A percentile compares a stretch with the other conserved stretches of the same genome.
phyloP scores from a whole-genome alignment of 768 basidiomycete genomes.

The Dacryopinax primogenitus region DNA sequence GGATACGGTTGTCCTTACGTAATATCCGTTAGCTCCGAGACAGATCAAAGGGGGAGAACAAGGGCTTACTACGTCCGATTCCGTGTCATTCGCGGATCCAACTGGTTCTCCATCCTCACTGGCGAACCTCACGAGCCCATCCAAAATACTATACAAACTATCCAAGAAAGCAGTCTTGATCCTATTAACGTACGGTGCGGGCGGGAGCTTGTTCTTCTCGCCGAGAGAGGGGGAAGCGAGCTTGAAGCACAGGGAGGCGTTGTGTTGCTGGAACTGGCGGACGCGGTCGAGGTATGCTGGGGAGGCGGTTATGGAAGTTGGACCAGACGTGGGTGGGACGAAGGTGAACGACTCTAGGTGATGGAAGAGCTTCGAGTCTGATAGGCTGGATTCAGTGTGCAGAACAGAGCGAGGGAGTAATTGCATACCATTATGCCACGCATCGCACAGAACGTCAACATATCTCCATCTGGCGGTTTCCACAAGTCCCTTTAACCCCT shows the following conservation, averaged over 20 bases:
- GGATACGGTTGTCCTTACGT: slow-evolving; percentile 76
- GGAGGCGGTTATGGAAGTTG: slow-evolving; percentile 34
- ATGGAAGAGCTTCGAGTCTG: slow-evolving; percentile 75
- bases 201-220: slow-evolving; percentile 45
- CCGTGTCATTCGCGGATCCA: too few relatives aligned
- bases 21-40: slow-evolving; percentile 4
- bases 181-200: slow-evolving; percentile 53
- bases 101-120: too few relatives aligned
- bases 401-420: not conserved
- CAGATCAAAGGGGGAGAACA: too few relatives aligned
- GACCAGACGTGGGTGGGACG: slow-evolving; percentile 28
- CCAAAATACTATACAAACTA: slow-evolving; percentile 68
- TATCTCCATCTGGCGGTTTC: slow-evolving; percentile 82
- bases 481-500: slow-evolving; percentile 56
- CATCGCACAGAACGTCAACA: slow-evolving; percentile 58
- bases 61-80: too few relatives aligned
- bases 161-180: slow-evolving; percentile 80
- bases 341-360: slow-evolving; percentile 76
- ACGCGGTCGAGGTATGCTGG: slow-evolving; percentile 66
- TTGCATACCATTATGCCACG: slow-evolving; percentile 69
- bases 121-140: slow-evolving; percentile 71
- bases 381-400: slow-evolving; percentile 13
- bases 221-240: slow-evolving; percentile 57
- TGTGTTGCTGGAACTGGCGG: slow-evolving; percentile 66
- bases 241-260: slow-evolving; percentile 63